Base-by-base conservation (phyloP, 2,329 filamentous ascomycete species). In the Verticillium dahliae region DNA sequence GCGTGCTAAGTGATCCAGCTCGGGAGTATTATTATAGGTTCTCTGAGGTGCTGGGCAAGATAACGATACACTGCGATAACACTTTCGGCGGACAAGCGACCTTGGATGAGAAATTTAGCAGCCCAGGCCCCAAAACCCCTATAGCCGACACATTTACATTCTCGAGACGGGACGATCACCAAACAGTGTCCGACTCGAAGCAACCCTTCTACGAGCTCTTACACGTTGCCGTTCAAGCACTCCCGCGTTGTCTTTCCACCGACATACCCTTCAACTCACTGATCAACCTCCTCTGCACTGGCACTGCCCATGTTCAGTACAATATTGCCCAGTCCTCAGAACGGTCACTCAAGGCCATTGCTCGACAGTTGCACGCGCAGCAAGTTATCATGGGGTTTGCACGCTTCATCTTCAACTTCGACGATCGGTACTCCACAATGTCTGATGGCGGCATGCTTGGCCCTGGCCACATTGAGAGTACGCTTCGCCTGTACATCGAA, bases 391-490 rank as follows among this genome's bases (percentile, higher is more conserved):
- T 96, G 75, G 94, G 95, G 0, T 99, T 99, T 75, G 91, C 95
- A 41, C 85, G 93, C 33, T 99, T 98, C 75, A 99, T 99, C 60
- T 99, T 99, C 78, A 97, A 95, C 68, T 99, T 98, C 72, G 96
- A 99, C 73, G 93, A 96, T 67, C 88, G 93, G 31, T 99, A 99
- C 73, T 92, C 94, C 1, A 98, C 95, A 37, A 97, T 98, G 88
- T 97, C 93, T 10, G 95, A 99, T 70, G 95, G 96, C 37, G 95
- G 95, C 2, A 95, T 99, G 88, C 86, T 99, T 31, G 95, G 94
- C 0, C 88, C 91, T 38, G 91, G 89, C 4, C 95, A 99, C 70
- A 97, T 99, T 62, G 95, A 99, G 73, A 97, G 89, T 67, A 99
- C 95, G 0, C 76, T 99, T 22, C 89, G 90, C 65, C 81, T 99